Evolutionary conservation across 441 rosid species (phyloP).

Genomic region (Erodium moschatum): DNA sequence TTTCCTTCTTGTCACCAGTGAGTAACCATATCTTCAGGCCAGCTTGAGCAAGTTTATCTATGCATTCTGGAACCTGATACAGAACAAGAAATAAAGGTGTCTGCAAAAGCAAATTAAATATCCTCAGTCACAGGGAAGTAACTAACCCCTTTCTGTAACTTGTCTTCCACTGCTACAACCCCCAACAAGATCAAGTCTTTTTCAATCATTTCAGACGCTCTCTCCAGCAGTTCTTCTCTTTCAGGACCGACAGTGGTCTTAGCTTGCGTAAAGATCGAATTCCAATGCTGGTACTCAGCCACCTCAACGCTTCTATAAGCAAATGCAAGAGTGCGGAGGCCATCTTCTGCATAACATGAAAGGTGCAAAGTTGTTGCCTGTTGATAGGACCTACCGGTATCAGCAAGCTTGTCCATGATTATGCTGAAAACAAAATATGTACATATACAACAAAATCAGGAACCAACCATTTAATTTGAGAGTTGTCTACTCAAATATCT

Average conservation of each 20-base stretch:
- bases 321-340: constrained; percentile 77
- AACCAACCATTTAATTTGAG: not conserved
- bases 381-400: constrained; percentile 48
- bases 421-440: constrained; percentile 44
- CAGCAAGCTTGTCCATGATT: constrained; percentile 77
- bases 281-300: constrained; percentile 52
- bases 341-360: constrained; percentile 82
- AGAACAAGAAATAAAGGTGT: not conserved
- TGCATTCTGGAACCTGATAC: constrained; percentile 54
- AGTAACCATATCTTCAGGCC: constrained; percentile 94
- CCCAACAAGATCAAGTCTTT: constrained; percentile 75
- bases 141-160: constrained; percentile 78
- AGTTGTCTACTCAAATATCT: no score
- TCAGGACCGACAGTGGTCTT: constrained; percentile 56
- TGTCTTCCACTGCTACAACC: constrained; percentile 90
- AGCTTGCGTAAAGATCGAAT: constrained; percentile 51
- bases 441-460: not conserved
- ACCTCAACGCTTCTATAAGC: constrained; percentile 71
- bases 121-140: not conserved
- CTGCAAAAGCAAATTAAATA: not conserved
- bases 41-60: constrained; percentile 94
- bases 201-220: constrained; percentile 64
- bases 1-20: constrained; percentile 99
- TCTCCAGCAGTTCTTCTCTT: constrained; percentile 61
- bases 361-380: constrained; percentile 59